Conservation (phyloP, 106 monocot species). For the Gastrodia elata region DNA sequence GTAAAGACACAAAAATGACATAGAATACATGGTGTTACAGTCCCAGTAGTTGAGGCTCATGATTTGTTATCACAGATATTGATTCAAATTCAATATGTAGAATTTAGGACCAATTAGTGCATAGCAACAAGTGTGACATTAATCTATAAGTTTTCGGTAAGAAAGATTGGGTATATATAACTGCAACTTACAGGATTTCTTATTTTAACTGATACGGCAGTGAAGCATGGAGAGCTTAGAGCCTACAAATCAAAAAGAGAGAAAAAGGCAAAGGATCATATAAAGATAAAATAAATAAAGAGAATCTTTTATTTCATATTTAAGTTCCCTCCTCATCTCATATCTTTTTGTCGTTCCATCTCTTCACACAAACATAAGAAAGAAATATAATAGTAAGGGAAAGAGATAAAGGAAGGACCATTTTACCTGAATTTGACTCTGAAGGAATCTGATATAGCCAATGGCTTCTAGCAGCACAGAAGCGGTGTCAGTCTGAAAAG, state of each 20-base stretch:
- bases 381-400: not conserved
- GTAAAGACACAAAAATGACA: too few relatives aligned
- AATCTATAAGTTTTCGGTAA: too few relatives aligned
- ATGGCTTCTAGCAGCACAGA: conserved; percentile 90
- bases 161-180: too few relatives aligned
- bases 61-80: too few relatives aligned
- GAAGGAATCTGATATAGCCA: conserved; percentile 99
- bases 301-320: not conserved
- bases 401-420: conserved; percentile 14
- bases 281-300: too few relatives aligned
- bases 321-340: not conserved
- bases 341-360: not conserved
- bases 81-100: too few relatives aligned
- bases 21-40: too few relatives aligned
- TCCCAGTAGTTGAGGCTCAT: too few relatives aligned
- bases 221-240: conserved; percentile 45
- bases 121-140: too few relatives aligned
- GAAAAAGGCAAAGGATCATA: not conserved
- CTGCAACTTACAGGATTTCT: conserved; percentile 6
- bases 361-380: not conserved
- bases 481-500: conserved; percentile 93
- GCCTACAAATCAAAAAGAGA: conserved; percentile 19
- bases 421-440: conserved; percentile 73
- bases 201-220: conserved; percentile 9
- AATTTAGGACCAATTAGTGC: too few relatives aligned